Evolutionary conservation across 2,329 filamentous ascomycete genomes (phyloP).

Genomic region (Pestalotiopsis sp.): DNA sequence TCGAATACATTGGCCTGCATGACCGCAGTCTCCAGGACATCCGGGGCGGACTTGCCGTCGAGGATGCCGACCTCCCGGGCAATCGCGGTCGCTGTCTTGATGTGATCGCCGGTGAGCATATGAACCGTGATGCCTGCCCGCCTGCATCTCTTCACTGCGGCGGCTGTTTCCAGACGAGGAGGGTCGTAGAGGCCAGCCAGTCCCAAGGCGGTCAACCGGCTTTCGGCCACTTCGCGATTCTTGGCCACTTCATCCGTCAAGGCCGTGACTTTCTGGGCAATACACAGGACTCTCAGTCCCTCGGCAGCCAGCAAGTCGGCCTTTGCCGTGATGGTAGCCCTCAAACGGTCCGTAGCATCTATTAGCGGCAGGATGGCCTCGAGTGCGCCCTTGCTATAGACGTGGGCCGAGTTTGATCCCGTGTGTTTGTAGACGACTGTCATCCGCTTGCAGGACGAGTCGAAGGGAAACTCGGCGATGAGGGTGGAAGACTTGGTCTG

Average conservation of each 20-base stretch:
- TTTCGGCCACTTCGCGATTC: conserved; percentile 56
- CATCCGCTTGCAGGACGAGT: conserved; percentile 75
- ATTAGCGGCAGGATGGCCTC: conserved; percentile 57
- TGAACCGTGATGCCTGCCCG: conserved; percentile 65
- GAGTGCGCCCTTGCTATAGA: conserved; percentile 60
- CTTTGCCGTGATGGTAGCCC: conserved; percentile 45
- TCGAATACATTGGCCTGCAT: conserved; percentile 67
- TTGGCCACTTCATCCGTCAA: conserved; percentile 35
- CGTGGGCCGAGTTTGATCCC: conserved; percentile 35
- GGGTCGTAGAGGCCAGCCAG: conserved; percentile 74
- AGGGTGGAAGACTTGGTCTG: conserved; percentile 42
- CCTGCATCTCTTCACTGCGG: conserved; percentile 59
- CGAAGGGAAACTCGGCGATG: conserved; percentile 69
- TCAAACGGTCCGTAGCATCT: conserved; percentile 45
- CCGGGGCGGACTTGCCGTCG: conserved; percentile 31
- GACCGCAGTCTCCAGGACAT: conserved; percentile 44
- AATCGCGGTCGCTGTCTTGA: conserved; percentile 66
- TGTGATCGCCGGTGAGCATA: conserved; percentile 71
- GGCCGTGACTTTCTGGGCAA: conserved; percentile 54
- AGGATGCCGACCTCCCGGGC: conserved; percentile 66
- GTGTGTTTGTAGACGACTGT: conserved; percentile 61
- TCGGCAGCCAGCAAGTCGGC: conserved; percentile 59
- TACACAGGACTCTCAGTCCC: conserved; percentile 68
- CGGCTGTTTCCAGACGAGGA: conserved; percentile 65
- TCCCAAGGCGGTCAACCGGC: conserved; percentile 62